Evolutionary conservation across 1,139 yeast species (phyloP).

Genomic region (Candida neerlandica): DNA sequence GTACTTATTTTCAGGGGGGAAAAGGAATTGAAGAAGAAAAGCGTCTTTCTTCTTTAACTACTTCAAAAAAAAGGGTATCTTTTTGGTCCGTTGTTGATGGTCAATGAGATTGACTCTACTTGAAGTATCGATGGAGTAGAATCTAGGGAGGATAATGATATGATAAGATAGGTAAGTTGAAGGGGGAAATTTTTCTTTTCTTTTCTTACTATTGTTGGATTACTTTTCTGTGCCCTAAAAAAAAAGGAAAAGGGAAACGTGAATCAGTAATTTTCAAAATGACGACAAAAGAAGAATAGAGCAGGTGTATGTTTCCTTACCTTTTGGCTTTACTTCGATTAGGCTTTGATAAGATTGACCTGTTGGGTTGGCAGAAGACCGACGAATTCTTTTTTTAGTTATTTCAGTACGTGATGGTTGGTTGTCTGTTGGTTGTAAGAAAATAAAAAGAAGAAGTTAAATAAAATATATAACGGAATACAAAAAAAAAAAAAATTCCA

Average conservation of each 20-base stretch:
- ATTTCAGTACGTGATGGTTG: too few relatives aligned
- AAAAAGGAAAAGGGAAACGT: background rate
- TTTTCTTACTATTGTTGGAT: too few relatives aligned
- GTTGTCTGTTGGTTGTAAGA: background rate
- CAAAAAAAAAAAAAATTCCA: background rate
- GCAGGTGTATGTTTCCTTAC: background rate
- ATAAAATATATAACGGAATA: background rate
- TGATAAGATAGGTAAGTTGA: background rate
- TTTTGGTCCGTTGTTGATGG: background rate
- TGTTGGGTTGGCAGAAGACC: background rate
- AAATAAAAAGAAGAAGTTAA: background rate
- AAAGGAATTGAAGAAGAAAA: background rate
- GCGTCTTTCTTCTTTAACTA: background rate
- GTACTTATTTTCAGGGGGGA: background rate
- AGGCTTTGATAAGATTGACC: background rate
- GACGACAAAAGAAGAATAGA: background rate
- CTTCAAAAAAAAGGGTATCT: too few relatives aligned
- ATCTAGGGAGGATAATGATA: background rate
- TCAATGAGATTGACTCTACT: too few relatives aligned
- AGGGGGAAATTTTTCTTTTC: background rate
- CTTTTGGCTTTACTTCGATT: background rate
- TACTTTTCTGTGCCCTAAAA: background rate
- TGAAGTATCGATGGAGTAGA: too few relatives aligned
- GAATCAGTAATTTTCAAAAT: slow-evolving; percentile 2
- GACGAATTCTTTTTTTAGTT: background rate